Evolutionary conservation across 257 asterid genomes (phyloP), one percentile per base, ranked within the genome.

Genomic region (Salvia splendens): DNA sequence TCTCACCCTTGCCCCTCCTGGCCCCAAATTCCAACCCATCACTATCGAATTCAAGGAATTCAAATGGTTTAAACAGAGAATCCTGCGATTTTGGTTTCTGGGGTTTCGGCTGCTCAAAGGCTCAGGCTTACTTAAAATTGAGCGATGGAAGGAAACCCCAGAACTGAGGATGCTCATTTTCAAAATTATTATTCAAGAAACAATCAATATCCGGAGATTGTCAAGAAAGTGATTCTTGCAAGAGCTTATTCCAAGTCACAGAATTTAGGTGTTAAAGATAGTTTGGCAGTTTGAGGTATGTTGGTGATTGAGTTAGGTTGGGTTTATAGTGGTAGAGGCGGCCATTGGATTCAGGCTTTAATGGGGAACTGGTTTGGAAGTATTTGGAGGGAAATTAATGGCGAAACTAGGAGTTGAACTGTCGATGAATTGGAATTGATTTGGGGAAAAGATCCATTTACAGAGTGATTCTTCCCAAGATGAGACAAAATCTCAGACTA

Each of bases 121-220:
- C 41, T 54, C 71, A 60, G 72, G 59, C 76, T 66, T 63, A 28
- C 69, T 63, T 69, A 71, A 28, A 61, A 73, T 70, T 71, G 79
- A 75, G 55, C 51, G 80, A 46, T 78, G 77, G 70, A 70, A 49
- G n/a, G 71, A 69, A 61, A 70, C 12, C 78, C 78, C 80, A 50
- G 63, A 67, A 62, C 51, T 79, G 74, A 76, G 52, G 15, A 71
- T 73, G 65, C 65, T 73, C 93, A 89, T 89, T 68, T 69, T 60
- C 69, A 8, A 33, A 65, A 5, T 42, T 56, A n/a, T n/a, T 55
- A 12, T 12, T 45, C 42, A 1, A 16, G 56, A 57, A 50, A 43
- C 40, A 64, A 56, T 49, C 65, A 64, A 55, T 30, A 5, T 48
- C 0, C 45, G 35, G 65, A 17, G 45, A 14, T 46, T 45, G n/a